A percentile compares a stretch with the other conserved stretches of the same genome.
Conservation (phyloP, 768 basidiomycete genomes). For the Amanita phalloides region DNA sequence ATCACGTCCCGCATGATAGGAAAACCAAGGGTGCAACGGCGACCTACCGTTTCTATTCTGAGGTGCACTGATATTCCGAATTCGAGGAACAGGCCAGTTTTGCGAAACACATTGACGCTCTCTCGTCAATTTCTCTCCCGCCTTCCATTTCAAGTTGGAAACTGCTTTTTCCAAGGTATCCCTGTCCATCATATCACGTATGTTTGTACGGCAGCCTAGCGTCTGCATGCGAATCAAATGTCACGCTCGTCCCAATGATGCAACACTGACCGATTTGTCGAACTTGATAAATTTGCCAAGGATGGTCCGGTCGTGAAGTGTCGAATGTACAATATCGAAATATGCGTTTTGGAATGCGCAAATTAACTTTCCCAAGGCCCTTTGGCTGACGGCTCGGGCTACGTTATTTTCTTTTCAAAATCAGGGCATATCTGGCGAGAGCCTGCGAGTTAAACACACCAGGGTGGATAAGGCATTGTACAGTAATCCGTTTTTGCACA, state of each 20-base stretch:
- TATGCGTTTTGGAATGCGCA: conserved; percentile 24
- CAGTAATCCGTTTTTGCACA: conserved; percentile 18
- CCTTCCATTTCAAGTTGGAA: neutral
- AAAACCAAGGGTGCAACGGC: neutral
- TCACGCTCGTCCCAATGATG: neutral
- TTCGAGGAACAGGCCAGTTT: too few relatives aligned
- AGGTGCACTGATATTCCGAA: too few relatives aligned
- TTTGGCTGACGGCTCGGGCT: conserved; percentile 21
- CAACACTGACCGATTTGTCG: conserved; percentile 2
- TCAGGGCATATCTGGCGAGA: neutral
- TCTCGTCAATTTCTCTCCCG: neutral
- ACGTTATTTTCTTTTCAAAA: conserved; percentile 26
- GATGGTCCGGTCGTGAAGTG: conserved; percentile 10
- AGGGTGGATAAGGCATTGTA: conserved; percentile 32
- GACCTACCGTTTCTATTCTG: neutral
- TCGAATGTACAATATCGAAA: conserved; percentile 12
- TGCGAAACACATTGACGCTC: too few relatives aligned
- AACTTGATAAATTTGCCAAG: conserved; percentile 18
- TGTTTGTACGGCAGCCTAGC: neutral
- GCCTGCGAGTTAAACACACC: conserved; percentile 16
- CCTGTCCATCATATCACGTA: neutral
- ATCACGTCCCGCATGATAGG: neutral
- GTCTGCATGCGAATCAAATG: neutral
- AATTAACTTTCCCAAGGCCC: conserved; percentile 16
- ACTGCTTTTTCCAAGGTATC: neutral